phyloP scores from a whole-genome alignment of 2,329 filamentous ascomycete genomes.

The Lizonia empirigonia region DNA sequence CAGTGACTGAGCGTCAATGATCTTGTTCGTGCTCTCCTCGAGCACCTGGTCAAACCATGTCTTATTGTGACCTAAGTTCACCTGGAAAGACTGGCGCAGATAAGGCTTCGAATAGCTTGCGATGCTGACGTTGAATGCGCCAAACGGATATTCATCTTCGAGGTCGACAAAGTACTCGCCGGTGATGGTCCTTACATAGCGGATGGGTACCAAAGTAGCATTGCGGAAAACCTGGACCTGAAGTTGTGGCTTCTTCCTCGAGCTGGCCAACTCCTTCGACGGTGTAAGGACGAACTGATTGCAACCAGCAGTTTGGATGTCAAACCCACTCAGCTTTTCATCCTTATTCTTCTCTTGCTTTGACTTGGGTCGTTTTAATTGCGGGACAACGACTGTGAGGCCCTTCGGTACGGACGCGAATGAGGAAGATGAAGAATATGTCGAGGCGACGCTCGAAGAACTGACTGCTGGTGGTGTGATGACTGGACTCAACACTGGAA shows the following conservation, averaged over 20 bases:
- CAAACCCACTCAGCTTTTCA: constrained; percentile 52
- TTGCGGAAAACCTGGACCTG: constrained; percentile 57
- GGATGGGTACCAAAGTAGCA: constrained; percentile 50
- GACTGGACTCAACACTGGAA: neutral
- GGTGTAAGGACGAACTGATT: constrained; percentile 60
- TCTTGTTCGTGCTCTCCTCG: constrained; percentile 24
- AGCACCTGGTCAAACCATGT: constrained; percentile 33
- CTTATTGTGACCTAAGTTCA: constrained; percentile 42
- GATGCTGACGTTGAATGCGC: constrained; percentile 57
- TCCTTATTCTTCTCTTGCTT: constrained; percentile 19
- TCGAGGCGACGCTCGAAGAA: constrained; percentile 6
- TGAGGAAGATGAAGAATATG: neutral
- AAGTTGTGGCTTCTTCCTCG: constrained; percentile 54
- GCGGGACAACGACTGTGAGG: constrained; percentile 26
- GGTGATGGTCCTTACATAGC: constrained; percentile 57
- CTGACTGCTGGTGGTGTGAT: constrained; percentile 8
- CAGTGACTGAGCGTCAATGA: constrained; percentile 27
- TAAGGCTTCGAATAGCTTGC: constrained; percentile 45
- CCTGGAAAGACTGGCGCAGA: constrained; percentile 41
- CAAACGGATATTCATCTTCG: constrained; percentile 56
- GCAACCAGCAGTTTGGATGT: constrained; percentile 61
- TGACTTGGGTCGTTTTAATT: constrained; percentile 13
- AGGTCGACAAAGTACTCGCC: constrained; percentile 60
- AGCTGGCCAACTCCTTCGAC: constrained; percentile 50
- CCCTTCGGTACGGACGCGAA: constrained; percentile 12